Percentiles rank a stretch among this genome's conserved stretches.
phyloP scores from a whole-genome alignment of 2,329 filamentous ascomycete genomes.

The Parastagonospora avenae region DNA sequence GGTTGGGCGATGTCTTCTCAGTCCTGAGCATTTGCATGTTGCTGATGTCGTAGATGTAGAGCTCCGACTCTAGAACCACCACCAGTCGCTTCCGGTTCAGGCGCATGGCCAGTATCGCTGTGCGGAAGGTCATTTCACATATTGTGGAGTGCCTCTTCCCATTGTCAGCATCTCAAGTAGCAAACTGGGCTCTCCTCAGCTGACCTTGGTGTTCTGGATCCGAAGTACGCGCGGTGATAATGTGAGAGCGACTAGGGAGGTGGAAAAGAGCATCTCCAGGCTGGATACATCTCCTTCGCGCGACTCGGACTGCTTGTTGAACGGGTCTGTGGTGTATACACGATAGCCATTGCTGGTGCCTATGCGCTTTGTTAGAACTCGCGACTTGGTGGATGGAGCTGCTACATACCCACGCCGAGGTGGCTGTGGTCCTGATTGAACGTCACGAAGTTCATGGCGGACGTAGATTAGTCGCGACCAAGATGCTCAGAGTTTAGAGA shows the following conservation, averaged over 20 bases:
- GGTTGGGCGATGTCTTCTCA: slow-evolving; percentile 92
- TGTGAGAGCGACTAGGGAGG: slow-evolving; percentile 91
- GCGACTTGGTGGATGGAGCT: not conserved
- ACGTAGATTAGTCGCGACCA: slow-evolving; percentile 13
- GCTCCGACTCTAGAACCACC: slow-evolving; percentile 92
- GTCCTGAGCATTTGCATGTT: slow-evolving; percentile 96
- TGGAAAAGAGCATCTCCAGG: slow-evolving; percentile 98
- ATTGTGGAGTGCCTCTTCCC: slow-evolving; percentile 76
- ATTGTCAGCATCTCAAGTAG: slow-evolving; percentile 9
- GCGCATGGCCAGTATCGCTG: slow-evolving; percentile 91
- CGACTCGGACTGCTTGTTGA: slow-evolving; percentile 91
- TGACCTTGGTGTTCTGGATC: slow-evolving; percentile 96
- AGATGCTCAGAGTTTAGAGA: slow-evolving; percentile 9
- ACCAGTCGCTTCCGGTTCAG: slow-evolving; percentile 93
- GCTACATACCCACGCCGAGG: slow-evolving; percentile 80
- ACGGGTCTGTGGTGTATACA: slow-evolving; percentile 96
- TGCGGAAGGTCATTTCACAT: slow-evolving; percentile 97
- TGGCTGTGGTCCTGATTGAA: slow-evolving; percentile 99
- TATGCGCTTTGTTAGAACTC: slow-evolving; percentile 44
- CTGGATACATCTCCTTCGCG: slow-evolving; percentile 95
- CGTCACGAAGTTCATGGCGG: slow-evolving; percentile 90
- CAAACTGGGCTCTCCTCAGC: slow-evolving; percentile 22
- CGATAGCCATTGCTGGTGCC: slow-evolving; percentile 93
- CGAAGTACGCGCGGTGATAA: slow-evolving; percentile 89
- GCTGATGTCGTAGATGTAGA: slow-evolving; percentile 98